A percentile compares a stretch with the other conserved stretches of the same genome.
Conservation (phyloP, 352 stramenopile species). For the Phytopythium chamaehyphon region DNA sequence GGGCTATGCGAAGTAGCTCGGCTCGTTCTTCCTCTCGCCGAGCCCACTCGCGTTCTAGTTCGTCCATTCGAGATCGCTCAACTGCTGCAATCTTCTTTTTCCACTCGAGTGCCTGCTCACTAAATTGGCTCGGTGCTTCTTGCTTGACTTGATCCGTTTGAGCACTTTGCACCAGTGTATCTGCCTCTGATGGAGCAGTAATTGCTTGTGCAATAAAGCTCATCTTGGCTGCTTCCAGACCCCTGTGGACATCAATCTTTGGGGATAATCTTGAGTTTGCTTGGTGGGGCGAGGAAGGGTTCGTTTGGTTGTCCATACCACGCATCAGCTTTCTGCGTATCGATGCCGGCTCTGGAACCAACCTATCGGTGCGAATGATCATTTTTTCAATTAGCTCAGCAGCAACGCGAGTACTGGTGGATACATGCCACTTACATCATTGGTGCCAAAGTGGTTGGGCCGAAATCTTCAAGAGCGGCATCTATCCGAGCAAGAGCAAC, state of each 20-base stretch:
- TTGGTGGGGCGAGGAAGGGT: too few species aligned
- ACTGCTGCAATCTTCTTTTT: slow-evolving; percentile 45
- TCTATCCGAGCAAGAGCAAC: slow-evolving; percentile 7
- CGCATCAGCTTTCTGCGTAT: too few species aligned
- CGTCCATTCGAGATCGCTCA: slow-evolving; percentile 67
- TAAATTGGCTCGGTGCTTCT: slow-evolving; percentile 27
- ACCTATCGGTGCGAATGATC: slow-evolving; percentile 14
- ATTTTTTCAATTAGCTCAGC: too few species aligned
- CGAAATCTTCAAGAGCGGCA: slow-evolving; percentile 12
- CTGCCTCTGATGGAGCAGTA: too few species aligned
- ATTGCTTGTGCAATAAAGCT: too few species aligned
- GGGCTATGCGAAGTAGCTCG: slow-evolving; percentile 38
- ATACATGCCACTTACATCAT: background rate
- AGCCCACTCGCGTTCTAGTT: slow-evolving; percentile 77
- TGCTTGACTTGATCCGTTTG: slow-evolving; percentile 41
- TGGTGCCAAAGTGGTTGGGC: too few species aligned
- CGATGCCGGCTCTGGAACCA: too few species aligned
- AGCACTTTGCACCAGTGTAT: slow-evolving; percentile 7
- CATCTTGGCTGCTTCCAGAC: too few species aligned
- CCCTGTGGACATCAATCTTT: too few species aligned
- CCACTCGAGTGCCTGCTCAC: slow-evolving; percentile 25
- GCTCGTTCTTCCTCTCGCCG: slow-evolving; percentile 70
- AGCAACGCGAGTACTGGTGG: too few species aligned
- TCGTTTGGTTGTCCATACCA: too few species aligned
- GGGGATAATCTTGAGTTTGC: too few species aligned